Conservation (phyloP, 352 stramenopile species). For the Globisporangium iwayamae region DNA sequence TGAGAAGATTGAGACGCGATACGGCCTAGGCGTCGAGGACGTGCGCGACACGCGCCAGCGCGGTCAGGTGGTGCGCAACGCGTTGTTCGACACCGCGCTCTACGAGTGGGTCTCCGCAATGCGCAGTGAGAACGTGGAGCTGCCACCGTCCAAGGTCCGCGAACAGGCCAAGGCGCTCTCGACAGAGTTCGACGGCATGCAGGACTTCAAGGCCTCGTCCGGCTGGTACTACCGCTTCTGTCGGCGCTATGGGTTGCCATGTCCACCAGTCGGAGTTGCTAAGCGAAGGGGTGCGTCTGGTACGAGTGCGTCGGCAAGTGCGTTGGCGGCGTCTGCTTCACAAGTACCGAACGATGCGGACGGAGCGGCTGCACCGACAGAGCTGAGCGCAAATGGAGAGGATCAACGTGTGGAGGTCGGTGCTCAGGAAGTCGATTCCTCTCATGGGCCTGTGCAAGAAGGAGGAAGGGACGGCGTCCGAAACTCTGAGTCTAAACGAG, state of each 20-base stretch:
- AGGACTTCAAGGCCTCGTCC: slow-evolving; percentile 48
- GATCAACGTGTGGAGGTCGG: not conserved
- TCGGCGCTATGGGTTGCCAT: slow-evolving; percentile 33
- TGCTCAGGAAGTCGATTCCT: not conserved
- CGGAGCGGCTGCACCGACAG: not conserved
- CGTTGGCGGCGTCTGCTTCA: not conserved
- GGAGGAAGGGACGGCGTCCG: not conserved
- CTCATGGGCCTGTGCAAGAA: not conserved
- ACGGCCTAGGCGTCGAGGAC: slow-evolving; percentile 26
- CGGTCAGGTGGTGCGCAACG: slow-evolving; percentile 32
- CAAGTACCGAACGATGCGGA: not conserved
- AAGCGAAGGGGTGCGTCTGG: not conserved
- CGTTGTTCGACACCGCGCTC: slow-evolving; percentile 38
- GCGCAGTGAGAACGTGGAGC: slow-evolving; percentile 18
- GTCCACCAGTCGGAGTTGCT: slow-evolving; percentile 6
- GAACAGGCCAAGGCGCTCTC: slow-evolving; percentile 36
- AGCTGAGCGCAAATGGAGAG: not conserved
- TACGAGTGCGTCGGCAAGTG: not conserved
- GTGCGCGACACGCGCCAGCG: slow-evolving; percentile 35
- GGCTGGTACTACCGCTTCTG: slow-evolving; percentile 61
- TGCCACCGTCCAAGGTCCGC: slow-evolving; percentile 27
- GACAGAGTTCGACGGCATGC: slow-evolving; percentile 28
- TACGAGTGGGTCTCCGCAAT: slow-evolving; percentile 32
- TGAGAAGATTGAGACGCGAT: slow-evolving; percentile 36
- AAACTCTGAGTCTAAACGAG: not conserved